Evolutionary conservation across 2,329 filamentous ascomycete species (phyloP).

Genomic region (Trichoderma hamatum): DNA sequence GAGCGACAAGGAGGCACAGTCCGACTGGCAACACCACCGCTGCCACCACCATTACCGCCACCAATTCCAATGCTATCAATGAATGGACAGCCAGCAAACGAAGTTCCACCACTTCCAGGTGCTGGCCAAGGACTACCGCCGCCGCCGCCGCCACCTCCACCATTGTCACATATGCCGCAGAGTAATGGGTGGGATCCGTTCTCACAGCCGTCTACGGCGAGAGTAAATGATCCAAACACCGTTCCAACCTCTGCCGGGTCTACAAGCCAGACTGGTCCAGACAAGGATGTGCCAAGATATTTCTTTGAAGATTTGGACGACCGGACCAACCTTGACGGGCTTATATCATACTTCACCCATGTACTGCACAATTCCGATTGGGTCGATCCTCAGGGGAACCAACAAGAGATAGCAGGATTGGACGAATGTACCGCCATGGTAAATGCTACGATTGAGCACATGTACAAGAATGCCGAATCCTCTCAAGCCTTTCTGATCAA

Average conservation of each 20-base stretch:
- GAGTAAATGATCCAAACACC: slow-evolving; percentile 16
- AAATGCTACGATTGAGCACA: slow-evolving; percentile 55
- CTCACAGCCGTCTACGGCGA: slow-evolving; percentile 32
- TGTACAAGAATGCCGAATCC: slow-evolving; percentile 54
- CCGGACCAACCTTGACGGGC: slow-evolving; percentile 58
- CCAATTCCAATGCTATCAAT: slow-evolving; percentile 53
- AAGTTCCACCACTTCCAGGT: slow-evolving; percentile 6
- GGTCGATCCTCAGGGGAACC: slow-evolving; percentile 52
- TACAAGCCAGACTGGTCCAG: not conserved
- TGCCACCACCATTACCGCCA: slow-evolving; percentile 38
- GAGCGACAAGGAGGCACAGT: slow-evolving; percentile 63
- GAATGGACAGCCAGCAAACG: slow-evolving; percentile 45
- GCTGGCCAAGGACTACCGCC: not conserved
- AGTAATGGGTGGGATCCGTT: slow-evolving; percentile 30
- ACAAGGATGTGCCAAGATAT: slow-evolving; percentile 34
- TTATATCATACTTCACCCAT: slow-evolving; percentile 59
- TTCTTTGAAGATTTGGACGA: slow-evolving; percentile 47
- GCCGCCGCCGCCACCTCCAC: not conserved
- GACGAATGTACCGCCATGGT: slow-evolving; percentile 60
- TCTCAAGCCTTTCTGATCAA: slow-evolving; percentile 63
- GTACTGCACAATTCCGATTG: slow-evolving; percentile 55
- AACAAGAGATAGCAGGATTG: slow-evolving; percentile 48
- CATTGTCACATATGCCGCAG: not conserved
- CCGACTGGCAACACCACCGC: slow-evolving; percentile 63
- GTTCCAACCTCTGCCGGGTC: not conserved